Base-by-base conservation (phyloP, 805 yeast genomes). In the Saccharomycopsis javanensis region DNA sequence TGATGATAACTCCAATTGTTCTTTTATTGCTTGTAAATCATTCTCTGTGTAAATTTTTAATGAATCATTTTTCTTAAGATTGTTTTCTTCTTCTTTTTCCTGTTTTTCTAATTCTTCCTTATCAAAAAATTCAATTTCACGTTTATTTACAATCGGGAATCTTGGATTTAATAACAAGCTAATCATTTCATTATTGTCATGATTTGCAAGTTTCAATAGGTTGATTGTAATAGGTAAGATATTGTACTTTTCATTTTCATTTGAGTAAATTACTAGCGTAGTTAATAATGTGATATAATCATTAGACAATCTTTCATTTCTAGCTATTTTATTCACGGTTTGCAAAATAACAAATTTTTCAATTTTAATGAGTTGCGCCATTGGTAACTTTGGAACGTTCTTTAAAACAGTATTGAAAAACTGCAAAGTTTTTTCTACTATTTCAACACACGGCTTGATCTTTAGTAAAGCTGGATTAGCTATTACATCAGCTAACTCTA, bases 111-210 rank as follows among this genome's bases (percentile, higher is more conserved):
- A 68, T 20, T 65, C 71, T 4, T 46, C 61, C 45, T 64, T 64
- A 15, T 65, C 61, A 8, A 45, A 58, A 27, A 62, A 38, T 35
- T 50, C 53, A 33, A 50, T 15, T 61, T 64, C 64, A 50, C 69
- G 66, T 37, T 70, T 58, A 30, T 66, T 60, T 18, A 68, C 64
- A 61, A 69, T 75, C 2, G 96, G 96, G 63, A 88, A 79, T 64
- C 94, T 75, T 46, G 96, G 96, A 64, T 86, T 85, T 55, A 80
- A 77, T 63, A 88, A 74, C 1, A 85, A 73, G 64, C 87, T 80
- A 46, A 83, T 66, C 20, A 79, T 66, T 7, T 74, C 77, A 34
- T 57, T 52, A 27, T 57, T 50, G 16, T 38, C 51, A 64, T 81
- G 80, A 46, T 72, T 68, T 13, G 76, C 68, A 3, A 74, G 75